Percentiles rank a stretch among this genome's conserved stretches.
These are phyloP conservation scores for Viola odorata DNA, from an alignment of 345 rosid species.

Conservation along the genomic window DNA sequence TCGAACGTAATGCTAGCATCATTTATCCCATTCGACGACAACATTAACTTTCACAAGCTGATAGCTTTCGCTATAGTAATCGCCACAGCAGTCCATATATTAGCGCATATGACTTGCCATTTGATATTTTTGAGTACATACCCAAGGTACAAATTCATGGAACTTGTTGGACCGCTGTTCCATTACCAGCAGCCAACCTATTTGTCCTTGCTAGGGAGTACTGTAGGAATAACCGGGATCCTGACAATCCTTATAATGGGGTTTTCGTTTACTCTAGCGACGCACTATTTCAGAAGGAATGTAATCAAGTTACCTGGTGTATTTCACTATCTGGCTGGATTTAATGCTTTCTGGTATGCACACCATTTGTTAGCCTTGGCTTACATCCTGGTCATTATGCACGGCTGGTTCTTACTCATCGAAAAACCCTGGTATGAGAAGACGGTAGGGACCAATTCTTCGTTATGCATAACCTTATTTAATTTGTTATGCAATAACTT, in stretches of 20 bases:
- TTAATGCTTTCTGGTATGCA: slow-evolving; percentile 95
- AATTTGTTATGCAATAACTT: not conserved
- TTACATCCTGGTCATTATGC: slow-evolving; percentile 57
- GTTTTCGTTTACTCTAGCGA: slow-evolving; percentile 61
- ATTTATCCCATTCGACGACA: slow-evolving; percentile 82
- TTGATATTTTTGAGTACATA: slow-evolving; percentile 46
- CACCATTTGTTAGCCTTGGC: slow-evolving; percentile 77
- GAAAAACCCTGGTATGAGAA: slow-evolving; percentile 57
- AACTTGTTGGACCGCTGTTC: slow-evolving; percentile 38
- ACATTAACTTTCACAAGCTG: slow-evolving; percentile 74
- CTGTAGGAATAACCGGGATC: slow-evolving; percentile 64
- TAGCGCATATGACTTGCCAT: slow-evolving; percentile 59
- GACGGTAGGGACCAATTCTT: slow-evolving; percentile 43
- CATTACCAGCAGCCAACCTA: slow-evolving; percentile 60
- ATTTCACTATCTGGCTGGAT: slow-evolving; percentile 65
- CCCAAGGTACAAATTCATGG: slow-evolving; percentile 39
- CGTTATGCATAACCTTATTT: not conserved
- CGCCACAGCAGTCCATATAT: slow-evolving; percentile 38
- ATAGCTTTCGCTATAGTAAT: slow-evolving; percentile 52
- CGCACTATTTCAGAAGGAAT: slow-evolving; percentile 58
- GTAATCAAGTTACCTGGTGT: slow-evolving; percentile 61
- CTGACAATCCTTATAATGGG: slow-evolving; percentile 54
- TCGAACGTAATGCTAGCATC: slow-evolving; percentile 42
- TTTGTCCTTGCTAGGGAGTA: slow-evolving; percentile 33
- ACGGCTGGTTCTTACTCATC: slow-evolving; percentile 72